Evolutionary conservation across 306 rosid genomes (phyloP).

Genomic region (Lathyrus tuberosus): DNA sequence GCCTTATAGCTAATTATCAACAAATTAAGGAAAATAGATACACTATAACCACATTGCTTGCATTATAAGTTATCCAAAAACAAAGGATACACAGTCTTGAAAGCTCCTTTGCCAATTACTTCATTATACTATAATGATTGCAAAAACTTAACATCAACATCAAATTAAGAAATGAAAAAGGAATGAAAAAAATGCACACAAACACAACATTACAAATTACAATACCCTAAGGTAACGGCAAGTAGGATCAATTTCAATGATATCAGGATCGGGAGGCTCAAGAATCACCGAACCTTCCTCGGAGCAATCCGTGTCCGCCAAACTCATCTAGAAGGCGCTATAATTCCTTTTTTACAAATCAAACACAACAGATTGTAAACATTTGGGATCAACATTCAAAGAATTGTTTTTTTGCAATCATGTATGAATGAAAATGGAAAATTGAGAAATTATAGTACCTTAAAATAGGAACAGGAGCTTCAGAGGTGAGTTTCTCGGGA

Average conservation of each 20-base stretch:
- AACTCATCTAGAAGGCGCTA: constrained; percentile 7
- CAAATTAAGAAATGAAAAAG: background rate
- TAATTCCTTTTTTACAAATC: constrained; percentile 7
- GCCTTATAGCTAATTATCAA: constrained; percentile 21
- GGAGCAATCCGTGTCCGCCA: background rate
- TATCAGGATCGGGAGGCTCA: constrained; percentile 25
- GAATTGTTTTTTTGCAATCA: background rate
- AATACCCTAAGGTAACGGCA: constrained; percentile 20
- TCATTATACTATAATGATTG: constrained; percentile 19
- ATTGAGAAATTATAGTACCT: constrained; percentile 1
- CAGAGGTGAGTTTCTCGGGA: constrained; percentile 37
- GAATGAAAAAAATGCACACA: background rate
- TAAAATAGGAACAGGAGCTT: constrained; percentile 9
- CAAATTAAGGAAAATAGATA: constrained; percentile 6
- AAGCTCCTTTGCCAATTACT: constrained; percentile 32
- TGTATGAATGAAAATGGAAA: background rate
- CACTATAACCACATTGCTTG: background rate
- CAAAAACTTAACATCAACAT: background rate
- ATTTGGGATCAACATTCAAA: background rate
- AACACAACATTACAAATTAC: background rate
- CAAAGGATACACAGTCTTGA: constrained; percentile 31
- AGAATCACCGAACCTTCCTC: constrained; percentile 23
- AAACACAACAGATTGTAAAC: background rate
- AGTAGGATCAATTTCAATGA: constrained; percentile 29
- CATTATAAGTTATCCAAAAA: background rate